Evolutionary conservation across 352 stramenopile species (phyloP), one percentile per base, ranked within the genome.

Genomic region (Blastocystis hominis): DNA sequence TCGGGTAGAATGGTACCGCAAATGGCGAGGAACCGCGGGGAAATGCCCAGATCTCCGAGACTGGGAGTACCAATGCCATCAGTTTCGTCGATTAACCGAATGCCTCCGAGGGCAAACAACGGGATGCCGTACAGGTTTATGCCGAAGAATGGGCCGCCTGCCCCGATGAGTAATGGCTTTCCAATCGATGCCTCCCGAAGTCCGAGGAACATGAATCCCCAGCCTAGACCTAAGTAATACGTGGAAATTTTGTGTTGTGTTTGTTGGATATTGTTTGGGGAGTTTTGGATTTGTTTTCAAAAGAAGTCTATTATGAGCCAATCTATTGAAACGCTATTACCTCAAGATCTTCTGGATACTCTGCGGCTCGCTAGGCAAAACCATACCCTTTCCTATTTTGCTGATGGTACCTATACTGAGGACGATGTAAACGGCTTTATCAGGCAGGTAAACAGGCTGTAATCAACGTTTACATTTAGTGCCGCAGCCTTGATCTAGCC

Each of bases 401-500:
- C 42, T 47, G 72, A 84, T 64, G 72, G 50, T 30, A 53, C 66
- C n/a, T 84, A 66, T 53, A 55, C 47, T 24, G 15, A 84, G 36
- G 54, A 69, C 2, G 72, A 84, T 50, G 24, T 84, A 24, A 40
- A 66, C 6, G 59, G 20, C 30, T 68, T 84, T 69, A 53, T 84
- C 2, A 64, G 68, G 9, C 72, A 84, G 47, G 72, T 84, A 54
- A 2, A 9, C 50, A 20, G 3, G 4, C 47, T 24, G 3, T 20
- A 3, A 9, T 55, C 1, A 13, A 15, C n/a, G 10, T 1, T 54
- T 68, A 68, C 17, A 17, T 20, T 0, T 84, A 84, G 72, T 84
- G 72, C 46, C 72, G 72, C 30, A 84, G 72, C 36, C 68, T 84
- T 64, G 72, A 84, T 84, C 72, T 84, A 3, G 68, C 68, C 24